phyloP scores from a whole-genome alignment of 495 filamentous ascomycete species.

The Paragyromitra xinjiangensis region DNA sequence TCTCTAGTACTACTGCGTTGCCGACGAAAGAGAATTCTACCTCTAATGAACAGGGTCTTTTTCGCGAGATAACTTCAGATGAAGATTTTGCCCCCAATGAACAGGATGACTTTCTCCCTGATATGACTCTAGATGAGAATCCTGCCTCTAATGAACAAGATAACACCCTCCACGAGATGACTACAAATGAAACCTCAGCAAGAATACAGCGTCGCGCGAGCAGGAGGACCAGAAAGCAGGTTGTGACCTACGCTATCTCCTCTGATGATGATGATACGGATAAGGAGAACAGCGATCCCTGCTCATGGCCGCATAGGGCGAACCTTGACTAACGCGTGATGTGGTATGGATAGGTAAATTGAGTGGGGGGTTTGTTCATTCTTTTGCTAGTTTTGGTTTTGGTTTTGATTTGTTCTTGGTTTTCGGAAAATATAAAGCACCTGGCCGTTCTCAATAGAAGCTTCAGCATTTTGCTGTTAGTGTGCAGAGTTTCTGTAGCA shows the following conservation, averaged over 20 bases:
- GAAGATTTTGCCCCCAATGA: too few species aligned
- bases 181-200: not conserved
- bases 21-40: not conserved
- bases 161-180: not conserved
- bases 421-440: not conserved
- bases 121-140: too few species aligned
- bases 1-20: not conserved
- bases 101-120: too few species aligned
- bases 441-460: not conserved
- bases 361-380: not conserved
- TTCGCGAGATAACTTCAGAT: too few species aligned
- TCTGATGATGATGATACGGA: constrained; percentile 14
- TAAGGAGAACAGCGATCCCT: constrained; percentile 10
- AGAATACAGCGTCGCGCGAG: not conserved
- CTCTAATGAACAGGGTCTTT: too few species aligned
- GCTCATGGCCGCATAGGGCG: not conserved
- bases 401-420: not conserved
- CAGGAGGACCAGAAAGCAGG: not conserved
- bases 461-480: not conserved
- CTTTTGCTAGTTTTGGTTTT: not conserved
- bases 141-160: not conserved
- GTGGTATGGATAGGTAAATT: not conserved
- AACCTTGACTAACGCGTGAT: not conserved
- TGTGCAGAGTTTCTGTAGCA: not conserved
- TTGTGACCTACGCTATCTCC: not conserved